Base-by-base conservation (phyloP, 2,329 filamentous ascomycete genomes). In the Aspergillus tamarii region DNA sequence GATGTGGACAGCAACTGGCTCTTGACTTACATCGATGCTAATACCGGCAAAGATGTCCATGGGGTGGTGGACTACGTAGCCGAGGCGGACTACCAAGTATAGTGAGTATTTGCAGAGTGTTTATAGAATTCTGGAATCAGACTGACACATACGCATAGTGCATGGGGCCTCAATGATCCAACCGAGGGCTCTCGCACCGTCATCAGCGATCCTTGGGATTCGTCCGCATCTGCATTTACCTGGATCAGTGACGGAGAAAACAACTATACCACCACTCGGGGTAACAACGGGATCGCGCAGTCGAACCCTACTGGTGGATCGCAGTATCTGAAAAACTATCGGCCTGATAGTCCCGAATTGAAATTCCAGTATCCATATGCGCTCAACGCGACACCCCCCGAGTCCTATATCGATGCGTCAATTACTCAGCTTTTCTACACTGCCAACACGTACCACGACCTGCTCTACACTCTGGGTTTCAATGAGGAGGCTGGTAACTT, bases 401-500 rank as follows among this genome's bases (percentile, higher is more conserved):
- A 45, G 3, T 65, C 62, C 9, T 68, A 68, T 50, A 60, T 64
- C 19, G 61, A 68, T 45, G 66, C 66, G 2, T 66, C 66, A 4
- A 65, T 68, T 46, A 60, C 59, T 3, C 66, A 68, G 50, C 58
- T 68, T 7, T 68, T 68, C 61, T 68, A 68, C 48, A 68, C 66
- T 3, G 64, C 59, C n/a, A 68, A 68, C 45, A 59, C 50, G n/a
- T 68, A 68, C 36, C 66, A 68, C 55, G 66, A 68, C 41, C 64
- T 68, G 21, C 60, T 68, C 3, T 64, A 68, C 28, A 41, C 23
- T 9, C 59, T 68, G 0, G 66, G 66, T 30, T 68, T 68, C 46
- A 61, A 32, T 14, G 66, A 68, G 39, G 21, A 41, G 26, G 62
- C 66, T 19, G 66, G 66, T 43, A 68, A 68, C 62, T 68, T 68